These are phyloP conservation scores for Trametopsis cervina DNA, from an alignment of 768 basidiomycete species.

Conservation along the genomic window DNA sequence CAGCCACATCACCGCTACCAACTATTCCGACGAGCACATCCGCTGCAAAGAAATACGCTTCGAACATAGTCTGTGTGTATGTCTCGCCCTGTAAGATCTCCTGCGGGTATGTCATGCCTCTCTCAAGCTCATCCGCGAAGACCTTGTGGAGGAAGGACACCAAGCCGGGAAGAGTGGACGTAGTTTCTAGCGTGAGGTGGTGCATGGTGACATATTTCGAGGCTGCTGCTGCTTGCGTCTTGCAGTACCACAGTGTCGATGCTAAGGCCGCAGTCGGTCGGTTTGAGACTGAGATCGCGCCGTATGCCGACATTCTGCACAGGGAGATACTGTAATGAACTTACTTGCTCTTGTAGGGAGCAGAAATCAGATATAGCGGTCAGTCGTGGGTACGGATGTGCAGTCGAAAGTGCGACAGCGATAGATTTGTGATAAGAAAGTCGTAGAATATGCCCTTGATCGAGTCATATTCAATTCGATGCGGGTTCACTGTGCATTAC, in stretches of 20 bases:
- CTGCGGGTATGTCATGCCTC: conserved; percentile 83
- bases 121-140: conserved; percentile 71
- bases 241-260: conserved; percentile 41
- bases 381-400: no score
- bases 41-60: conserved; percentile 68
- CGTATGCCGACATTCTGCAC: conserved; percentile 64
- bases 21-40: conserved; percentile 69
- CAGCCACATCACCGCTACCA: conserved; percentile 14
- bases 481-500: no score
- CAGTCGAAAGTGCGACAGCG: no score
- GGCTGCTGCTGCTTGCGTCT: conserved; percentile 14
- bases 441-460: no score
- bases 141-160: conserved; percentile 50
- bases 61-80: conserved; percentile 47
- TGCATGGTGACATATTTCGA: conserved; percentile 24
- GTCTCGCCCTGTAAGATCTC: conserved; percentile 44
- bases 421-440: no score
- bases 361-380: no score
- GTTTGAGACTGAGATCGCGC: conserved; percentile 38
- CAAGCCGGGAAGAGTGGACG: conserved; percentile 37
- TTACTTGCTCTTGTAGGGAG: no score
- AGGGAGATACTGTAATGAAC: no score
- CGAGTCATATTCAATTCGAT: no score
- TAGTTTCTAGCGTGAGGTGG: conserved; percentile 28
- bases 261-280: conserved; percentile 29